Percentiles rank a stretch among this genome's conserved stretches.
These are phyloP conservation scores for Metschnikowia dekortorum DNA, from an alignment of 805 yeast species.

Conservation along the genomic window DNA sequence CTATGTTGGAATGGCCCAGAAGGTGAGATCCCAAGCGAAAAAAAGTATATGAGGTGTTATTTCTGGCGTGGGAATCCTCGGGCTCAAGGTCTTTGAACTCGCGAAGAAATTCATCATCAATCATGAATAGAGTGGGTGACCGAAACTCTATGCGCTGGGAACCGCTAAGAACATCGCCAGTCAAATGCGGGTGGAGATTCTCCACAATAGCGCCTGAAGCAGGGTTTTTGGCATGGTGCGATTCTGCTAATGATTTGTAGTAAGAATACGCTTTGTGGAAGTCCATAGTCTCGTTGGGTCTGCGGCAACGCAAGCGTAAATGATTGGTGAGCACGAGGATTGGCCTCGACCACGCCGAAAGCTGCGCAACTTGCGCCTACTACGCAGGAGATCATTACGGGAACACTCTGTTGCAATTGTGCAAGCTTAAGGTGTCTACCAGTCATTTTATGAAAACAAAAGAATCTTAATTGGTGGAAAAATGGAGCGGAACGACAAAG, in stretches of 20 bases:
- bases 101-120: constrained; percentile 28
- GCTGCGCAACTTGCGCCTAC: not conserved
- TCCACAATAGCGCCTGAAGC: constrained; percentile 20
- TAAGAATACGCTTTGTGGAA: not conserved
- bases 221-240: constrained; percentile 7
- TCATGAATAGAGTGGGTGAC: constrained; percentile 29
- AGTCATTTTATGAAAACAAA: not conserved
- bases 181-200: constrained; percentile 30
- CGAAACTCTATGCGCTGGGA: constrained; percentile 31
- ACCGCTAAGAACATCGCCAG: constrained; percentile 34
- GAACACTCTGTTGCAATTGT: not conserved
- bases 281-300: not conserved
- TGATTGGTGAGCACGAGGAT: not conserved
- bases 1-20: constrained; percentile 37
- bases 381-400: not conserved
- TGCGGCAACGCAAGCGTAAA: not conserved
- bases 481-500: not conserved
- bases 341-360: not conserved
- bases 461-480: not conserved
- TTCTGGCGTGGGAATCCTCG: constrained; percentile 10
- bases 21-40: constrained; percentile 35
- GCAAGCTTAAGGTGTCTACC: not conserved
- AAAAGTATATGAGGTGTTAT: constrained; percentile 34
- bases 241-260: not conserved
- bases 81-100: constrained; percentile 21